Percentiles rank a stretch among this genome's conserved stretches.
Evolutionary conservation across 2,329 filamentous ascomycete genomes (phyloP).

Genomic region (Fusarium newnesense): DNA sequence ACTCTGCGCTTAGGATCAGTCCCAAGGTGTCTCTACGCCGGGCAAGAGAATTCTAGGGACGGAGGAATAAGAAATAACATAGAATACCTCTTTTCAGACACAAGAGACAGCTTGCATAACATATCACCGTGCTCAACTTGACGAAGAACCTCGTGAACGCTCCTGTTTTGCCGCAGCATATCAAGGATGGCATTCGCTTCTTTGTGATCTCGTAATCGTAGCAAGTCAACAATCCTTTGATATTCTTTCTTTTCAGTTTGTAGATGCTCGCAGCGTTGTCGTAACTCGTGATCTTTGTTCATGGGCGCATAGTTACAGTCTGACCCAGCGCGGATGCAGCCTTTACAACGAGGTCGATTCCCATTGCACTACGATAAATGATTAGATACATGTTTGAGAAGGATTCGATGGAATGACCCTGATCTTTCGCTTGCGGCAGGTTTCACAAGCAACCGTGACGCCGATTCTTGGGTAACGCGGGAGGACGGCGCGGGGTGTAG

Average conservation of each 20-base stretch:
- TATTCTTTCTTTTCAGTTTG: neutral
- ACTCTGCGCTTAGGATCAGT: neutral
- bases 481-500: neutral
- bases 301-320: neutral
- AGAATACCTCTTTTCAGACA: neutral
- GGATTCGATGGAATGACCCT: neutral
- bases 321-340: neutral
- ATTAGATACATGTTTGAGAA: neutral
- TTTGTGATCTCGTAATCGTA: neutral
- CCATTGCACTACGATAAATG: constrained; percentile 1
- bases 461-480: neutral
- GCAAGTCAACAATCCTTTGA: neutral
- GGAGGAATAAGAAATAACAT: too few relatives aligned
- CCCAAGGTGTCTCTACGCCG: neutral
- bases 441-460: constrained; percentile 7
- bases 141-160: neutral
- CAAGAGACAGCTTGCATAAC: neutral
- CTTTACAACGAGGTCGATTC: neutral
- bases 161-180: neutral
- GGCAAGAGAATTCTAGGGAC: fast-evolving
- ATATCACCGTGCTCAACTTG: constrained; percentile 24
- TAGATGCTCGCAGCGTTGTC: neutral
- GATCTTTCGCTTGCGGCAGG: constrained; percentile 4
- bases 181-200: constrained; percentile 5
- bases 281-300: neutral